phyloP scores from a whole-genome alignment of 2,329 filamentous ascomycete species.

The Neonectria coccinea region DNA sequence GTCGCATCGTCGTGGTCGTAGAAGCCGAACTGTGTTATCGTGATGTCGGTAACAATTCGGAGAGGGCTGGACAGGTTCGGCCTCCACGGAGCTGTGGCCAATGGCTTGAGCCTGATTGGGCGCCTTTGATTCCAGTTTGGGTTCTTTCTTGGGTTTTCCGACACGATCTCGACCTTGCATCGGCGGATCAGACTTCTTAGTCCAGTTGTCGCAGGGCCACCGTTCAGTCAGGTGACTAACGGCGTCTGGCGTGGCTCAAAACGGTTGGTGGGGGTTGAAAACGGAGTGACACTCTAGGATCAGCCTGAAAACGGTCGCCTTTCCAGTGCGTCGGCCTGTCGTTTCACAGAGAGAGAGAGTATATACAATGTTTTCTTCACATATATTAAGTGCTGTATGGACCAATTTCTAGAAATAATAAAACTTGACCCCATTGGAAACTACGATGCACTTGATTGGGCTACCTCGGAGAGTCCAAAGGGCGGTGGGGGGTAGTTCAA shows the following conservation, averaged over 20 bases:
- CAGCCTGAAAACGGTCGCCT: not conserved
- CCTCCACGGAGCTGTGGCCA: conserved; percentile 13
- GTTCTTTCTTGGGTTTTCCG: conserved; percentile 4
- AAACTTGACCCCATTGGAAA: no score
- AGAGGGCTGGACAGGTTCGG: not conserved
- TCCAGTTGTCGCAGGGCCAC: not conserved
- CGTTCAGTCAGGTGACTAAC: conserved; percentile 27
- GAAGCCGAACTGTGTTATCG: not conserved
- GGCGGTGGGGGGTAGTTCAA: no score
- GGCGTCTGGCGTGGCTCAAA: not conserved
- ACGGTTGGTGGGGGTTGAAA: not conserved
- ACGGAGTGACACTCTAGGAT: not conserved
- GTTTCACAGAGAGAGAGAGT: not conserved
- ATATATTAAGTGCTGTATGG: no score
- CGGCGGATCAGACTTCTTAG: conserved; percentile 13
- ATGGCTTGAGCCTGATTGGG: conserved; percentile 16
- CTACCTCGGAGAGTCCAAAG: no score
- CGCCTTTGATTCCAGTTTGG: conserved; percentile 11
- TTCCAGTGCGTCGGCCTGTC: not conserved
- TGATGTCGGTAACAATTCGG: not conserved
- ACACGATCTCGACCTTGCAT: not conserved
- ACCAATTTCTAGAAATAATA: no score
- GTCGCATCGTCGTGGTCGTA: conserved; percentile 52
- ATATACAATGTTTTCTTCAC: not conserved
- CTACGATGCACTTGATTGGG: no score